Conservation (phyloP, 1,139 yeast species). For the Pichia sp. region DNA sequence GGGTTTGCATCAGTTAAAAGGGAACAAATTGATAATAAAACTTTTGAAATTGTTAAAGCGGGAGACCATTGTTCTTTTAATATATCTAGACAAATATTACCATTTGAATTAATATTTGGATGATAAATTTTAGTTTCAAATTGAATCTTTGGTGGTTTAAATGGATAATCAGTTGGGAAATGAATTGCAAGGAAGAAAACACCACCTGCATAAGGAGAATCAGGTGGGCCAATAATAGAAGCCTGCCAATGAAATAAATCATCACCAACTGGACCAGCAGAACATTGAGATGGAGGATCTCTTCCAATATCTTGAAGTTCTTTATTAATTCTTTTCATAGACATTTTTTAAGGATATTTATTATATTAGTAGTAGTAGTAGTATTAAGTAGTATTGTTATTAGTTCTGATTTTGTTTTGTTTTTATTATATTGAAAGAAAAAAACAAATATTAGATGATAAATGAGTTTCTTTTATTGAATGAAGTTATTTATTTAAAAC, state of each 20-base stretch:
- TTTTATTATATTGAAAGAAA: too few species aligned
- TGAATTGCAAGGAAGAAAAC: conserved; percentile 46
- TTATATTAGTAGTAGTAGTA: too few species aligned
- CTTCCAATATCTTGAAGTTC: conserved; percentile 94
- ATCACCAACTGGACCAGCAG: conserved; percentile 98
- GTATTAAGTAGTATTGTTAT: too few species aligned
- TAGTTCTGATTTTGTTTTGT: too few species aligned
- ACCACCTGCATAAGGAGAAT: conserved; percentile 53
- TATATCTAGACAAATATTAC: conserved; percentile 54
- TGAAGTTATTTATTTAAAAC: too few species aligned
- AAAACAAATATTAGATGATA: too few species aligned
- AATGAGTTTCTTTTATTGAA: too few species aligned
- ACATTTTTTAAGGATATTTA: too few species aligned
- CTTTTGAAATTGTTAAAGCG: conserved; percentile 56
- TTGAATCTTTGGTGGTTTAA: conserved; percentile 52
- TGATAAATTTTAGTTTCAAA: conserved; percentile 67
- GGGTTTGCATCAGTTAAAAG: conserved; percentile 92
- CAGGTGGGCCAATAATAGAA: conserved; percentile 57
- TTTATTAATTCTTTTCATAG: conserved; percentile 91
- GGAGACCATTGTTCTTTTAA: conserved; percentile 65
- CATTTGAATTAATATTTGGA: conserved; percentile 64
- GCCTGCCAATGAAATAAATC: conserved; percentile 57
- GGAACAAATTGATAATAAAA: conserved; percentile 52
- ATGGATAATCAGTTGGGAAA: conserved; percentile 59
- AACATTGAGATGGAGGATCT: conserved; percentile 98